These are phyloP conservation scores for Samsoniella hepiali DNA, from an alignment of 2,329 filamentous ascomycete species.

Conservation along the genomic window DNA sequence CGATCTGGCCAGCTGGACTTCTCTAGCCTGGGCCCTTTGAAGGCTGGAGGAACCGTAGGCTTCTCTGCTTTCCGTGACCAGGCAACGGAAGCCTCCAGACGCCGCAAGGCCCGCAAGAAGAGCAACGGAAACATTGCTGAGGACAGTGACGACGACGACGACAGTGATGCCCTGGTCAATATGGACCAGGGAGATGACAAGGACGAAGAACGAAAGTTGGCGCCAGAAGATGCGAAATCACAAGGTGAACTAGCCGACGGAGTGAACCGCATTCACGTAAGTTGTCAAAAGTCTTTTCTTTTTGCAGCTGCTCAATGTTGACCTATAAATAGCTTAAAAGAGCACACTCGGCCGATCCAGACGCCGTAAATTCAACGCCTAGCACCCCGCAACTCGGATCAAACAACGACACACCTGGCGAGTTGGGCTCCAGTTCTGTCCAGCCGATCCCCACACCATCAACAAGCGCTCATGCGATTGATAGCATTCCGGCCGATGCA, in stretches of 20 bases:
- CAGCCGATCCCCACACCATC: conserved; percentile 20
- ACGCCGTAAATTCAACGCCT: conserved; percentile 43
- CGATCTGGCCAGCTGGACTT: conserved; percentile 84
- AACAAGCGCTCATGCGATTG: conserved; percentile 27
- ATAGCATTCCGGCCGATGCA: conserved; percentile 36
- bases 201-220: conserved; percentile 56
- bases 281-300: conserved; percentile 26
- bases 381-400: conserved; percentile 33
- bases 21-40: conserved; percentile 77
- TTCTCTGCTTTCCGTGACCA: conserved; percentile 84
- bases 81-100: conserved; percentile 50
- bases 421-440: conserved; percentile 13
- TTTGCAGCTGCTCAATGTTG: conserved; percentile 20
- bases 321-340: conserved; percentile 64
- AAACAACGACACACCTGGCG: conserved; percentile 41
- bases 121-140: conserved; percentile 63
- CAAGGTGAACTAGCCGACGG: conserved; percentile 76
- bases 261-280: conserved; percentile 76
- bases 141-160: conserved; percentile 71
- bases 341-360: conserved; percentile 70
- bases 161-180: conserved; percentile 58
- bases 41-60: conserved; percentile 81
- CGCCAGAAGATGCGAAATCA: conserved; percentile 68
- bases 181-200: conserved; percentile 64
- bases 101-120: conserved; percentile 57